Conservation (phyloP, 176 grass and related monocot species). For the Otatea glauca region DNA sequence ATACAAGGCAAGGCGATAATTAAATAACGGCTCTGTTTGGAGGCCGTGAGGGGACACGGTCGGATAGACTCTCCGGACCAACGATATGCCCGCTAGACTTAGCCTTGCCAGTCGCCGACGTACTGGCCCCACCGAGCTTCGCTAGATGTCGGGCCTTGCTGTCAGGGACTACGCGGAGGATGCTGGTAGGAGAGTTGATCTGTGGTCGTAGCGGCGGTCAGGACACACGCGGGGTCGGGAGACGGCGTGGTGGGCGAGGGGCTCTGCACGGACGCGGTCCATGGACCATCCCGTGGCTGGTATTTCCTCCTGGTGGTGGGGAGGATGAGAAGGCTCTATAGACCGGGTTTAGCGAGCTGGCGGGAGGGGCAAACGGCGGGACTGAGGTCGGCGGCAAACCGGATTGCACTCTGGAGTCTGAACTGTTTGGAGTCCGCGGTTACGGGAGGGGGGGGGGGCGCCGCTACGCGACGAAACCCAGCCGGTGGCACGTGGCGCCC, state of each 20-base stretch:
- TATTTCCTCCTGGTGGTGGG: accelerated
- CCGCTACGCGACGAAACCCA: no score
- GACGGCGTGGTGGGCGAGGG: not conserved
- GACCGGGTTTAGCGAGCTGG: not conserved
- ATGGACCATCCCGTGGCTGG: not conserved
- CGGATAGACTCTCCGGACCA: not conserved
- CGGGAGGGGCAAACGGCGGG: conserved; percentile 4
- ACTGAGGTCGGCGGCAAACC: not conserved
- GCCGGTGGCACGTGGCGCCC: no score
- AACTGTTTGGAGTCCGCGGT: no score
- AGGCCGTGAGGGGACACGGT: conserved; percentile 7
- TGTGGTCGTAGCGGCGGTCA: not conserved
- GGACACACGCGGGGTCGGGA: not conserved
- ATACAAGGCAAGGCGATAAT: not conserved
- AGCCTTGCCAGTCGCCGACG: accelerated
- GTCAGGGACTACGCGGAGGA: accelerated
- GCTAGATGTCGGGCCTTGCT: accelerated
- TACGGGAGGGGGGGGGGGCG: no score
- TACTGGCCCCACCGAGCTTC: not conserved
- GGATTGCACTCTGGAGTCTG: no score
- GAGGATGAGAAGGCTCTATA: not conserved
- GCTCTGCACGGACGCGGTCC: not conserved
- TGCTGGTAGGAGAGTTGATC: not conserved
- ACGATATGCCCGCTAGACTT: accelerated
- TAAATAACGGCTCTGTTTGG: conserved; percentile 11